These are phyloP conservation scores for Clarireedia monteithiana DNA, from an alignment of 2,329 filamentous ascomycete genomes.

Conservation along the genomic window DNA sequence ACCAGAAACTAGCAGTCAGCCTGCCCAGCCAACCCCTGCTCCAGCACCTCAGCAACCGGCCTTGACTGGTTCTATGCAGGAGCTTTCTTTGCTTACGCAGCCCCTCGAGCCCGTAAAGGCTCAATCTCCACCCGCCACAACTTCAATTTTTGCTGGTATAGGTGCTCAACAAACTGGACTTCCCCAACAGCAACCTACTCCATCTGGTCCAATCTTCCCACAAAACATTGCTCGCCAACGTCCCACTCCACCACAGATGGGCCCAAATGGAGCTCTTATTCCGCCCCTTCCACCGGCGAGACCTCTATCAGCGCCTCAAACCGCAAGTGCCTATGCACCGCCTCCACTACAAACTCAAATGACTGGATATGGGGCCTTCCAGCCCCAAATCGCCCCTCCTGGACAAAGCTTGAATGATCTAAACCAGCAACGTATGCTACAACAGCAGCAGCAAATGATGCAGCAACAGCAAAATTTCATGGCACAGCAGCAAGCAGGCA, in stretches of 20 bases:
- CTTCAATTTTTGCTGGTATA: slow-evolving; percentile 48
- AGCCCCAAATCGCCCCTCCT: slow-evolving; percentile 57
- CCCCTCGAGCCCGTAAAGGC: slow-evolving; percentile 48
- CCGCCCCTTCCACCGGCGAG: slow-evolving; percentile 69
- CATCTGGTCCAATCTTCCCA: slow-evolving; percentile 12
- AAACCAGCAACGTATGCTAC: slow-evolving; percentile 38
- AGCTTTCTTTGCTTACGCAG: slow-evolving; percentile 55
- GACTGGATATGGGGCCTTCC: slow-evolving; percentile 53
- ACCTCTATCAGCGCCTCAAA: slow-evolving; percentile 80
- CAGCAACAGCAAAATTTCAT: slow-evolving; percentile 49
- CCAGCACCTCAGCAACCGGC: slow-evolving; percentile 37
- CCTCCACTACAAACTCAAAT: slow-evolving; percentile 76
- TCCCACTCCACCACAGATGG: slow-evolving; percentile 62
- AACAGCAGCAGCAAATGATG: slow-evolving; percentile 58
- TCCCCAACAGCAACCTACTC: slow-evolving; percentile 20
- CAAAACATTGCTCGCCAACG: slow-evolving; percentile 54
- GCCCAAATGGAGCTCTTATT: slow-evolving; percentile 50
- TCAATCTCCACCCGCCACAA: slow-evolving; percentile 42
- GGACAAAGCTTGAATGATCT: slow-evolving; percentile 74
- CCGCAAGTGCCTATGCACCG: slow-evolving; percentile 64
- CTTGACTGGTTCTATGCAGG: slow-evolving; percentile 63
- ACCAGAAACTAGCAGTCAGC: slow-evolving; percentile 31
- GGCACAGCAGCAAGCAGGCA: slow-evolving; percentile 34
- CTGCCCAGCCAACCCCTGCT: slow-evolving; percentile 29
- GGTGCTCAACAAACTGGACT: slow-evolving; percentile 41